phyloP scores from a whole-genome alignment of 2,329 filamentous ascomycete genomes.

The Hypoxylon sp. region DNA sequence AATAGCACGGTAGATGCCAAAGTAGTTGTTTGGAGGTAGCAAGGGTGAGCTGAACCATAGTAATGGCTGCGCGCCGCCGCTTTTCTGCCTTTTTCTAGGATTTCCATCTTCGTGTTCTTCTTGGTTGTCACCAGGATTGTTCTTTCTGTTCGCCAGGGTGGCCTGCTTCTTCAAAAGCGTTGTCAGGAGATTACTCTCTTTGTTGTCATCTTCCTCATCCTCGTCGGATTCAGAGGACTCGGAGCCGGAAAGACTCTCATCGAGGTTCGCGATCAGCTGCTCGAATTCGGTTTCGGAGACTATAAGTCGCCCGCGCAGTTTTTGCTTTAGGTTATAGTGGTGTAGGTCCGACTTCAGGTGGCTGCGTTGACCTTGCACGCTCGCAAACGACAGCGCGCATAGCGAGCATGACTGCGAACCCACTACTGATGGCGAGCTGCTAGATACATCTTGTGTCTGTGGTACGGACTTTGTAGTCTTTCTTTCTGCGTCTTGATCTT shows the following conservation, averaged over 20 bases:
- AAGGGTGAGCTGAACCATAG: constrained; percentile 87
- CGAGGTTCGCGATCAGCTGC: constrained; percentile 84
- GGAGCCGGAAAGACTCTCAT: constrained; percentile 94
- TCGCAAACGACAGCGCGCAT: constrained; percentile 80
- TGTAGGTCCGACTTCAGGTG: constrained; percentile 94
- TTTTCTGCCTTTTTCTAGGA: constrained; percentile 64
- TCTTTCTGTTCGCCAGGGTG: constrained; percentile 71
- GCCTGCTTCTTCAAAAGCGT: constrained; percentile 87
- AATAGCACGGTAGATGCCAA: constrained; percentile 88
- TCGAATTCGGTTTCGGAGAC: constrained; percentile 89
- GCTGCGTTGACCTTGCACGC: constrained; percentile 83
- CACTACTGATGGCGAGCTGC: constrained; percentile 59
- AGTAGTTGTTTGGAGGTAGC: constrained; percentile 82
- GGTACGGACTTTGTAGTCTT: constrained; percentile 32
- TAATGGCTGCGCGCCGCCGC: constrained; percentile 78
- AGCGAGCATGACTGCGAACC: constrained; percentile 84
- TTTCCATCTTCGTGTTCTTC: constrained; percentile 64
- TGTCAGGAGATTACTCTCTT: constrained; percentile 78
- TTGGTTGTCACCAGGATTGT: constrained; percentile 67
- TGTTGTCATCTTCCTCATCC: constrained; percentile 65
- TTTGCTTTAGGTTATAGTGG: constrained; percentile 94
- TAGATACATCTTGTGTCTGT: constrained; percentile 46
- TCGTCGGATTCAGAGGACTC: constrained; percentile 80
- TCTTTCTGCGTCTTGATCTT: constrained; percentile 51
- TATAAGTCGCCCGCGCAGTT: constrained; percentile 78